phyloP scores from a whole-genome alignment of 108 stramenopile genomes.

The Licmophora abbreviata region DNA sequence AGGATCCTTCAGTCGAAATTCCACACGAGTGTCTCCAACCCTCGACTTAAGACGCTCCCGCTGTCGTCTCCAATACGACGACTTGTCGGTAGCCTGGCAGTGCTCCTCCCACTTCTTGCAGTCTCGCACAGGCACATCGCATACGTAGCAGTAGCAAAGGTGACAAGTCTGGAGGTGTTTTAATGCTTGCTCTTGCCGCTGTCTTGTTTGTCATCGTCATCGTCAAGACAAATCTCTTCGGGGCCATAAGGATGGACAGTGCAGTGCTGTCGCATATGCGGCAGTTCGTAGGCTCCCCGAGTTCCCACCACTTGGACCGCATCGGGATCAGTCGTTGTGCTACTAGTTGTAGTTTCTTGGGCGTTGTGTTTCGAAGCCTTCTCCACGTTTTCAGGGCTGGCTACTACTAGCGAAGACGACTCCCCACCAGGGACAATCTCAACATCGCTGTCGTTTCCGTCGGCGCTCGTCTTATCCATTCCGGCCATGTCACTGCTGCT shows the following conservation, averaged over 20 bases:
- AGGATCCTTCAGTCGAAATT: too few species aligned
- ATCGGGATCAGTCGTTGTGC: constrained; percentile 4
- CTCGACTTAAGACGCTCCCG: too few species aligned
- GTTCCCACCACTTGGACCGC: constrained; percentile 1
- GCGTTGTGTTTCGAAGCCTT: too few species aligned
- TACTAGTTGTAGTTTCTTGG: too few species aligned
- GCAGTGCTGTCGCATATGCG: not conserved
- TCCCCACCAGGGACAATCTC: too few species aligned
- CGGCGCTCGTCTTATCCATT: too few species aligned
- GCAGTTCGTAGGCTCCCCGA: not conserved
- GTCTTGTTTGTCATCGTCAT: not conserved
- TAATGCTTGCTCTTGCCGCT: not conserved
- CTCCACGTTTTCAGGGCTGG: too few species aligned
- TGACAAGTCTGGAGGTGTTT: not conserved
- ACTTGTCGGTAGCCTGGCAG: not conserved
- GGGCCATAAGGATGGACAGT: not conserved
- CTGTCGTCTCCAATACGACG: not conserved
- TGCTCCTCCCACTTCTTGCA: not conserved
- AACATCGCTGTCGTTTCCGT: too few species aligned
- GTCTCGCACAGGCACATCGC: not conserved
- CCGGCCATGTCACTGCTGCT: too few species aligned
- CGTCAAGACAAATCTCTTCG: not conserved
- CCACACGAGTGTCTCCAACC: too few species aligned
- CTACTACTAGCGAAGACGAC: too few species aligned
- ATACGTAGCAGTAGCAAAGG: not conserved